These are phyloP conservation scores for Tremella yokohamensis DNA, from an alignment of 768 basidiomycete genomes.

Conservation along the genomic window DNA sequence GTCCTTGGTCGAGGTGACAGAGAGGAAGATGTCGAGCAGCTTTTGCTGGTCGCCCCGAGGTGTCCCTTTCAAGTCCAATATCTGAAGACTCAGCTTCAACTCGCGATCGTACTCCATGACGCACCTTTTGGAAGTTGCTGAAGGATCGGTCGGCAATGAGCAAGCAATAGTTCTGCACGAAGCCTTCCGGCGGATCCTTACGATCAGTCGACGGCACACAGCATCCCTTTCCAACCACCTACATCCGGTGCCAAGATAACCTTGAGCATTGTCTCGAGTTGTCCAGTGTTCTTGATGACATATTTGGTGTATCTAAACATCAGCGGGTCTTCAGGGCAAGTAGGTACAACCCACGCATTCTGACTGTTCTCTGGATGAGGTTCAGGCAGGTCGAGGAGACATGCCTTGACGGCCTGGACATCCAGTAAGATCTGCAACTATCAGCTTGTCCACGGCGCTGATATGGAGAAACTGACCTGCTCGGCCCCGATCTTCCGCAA, in stretches of 20 bases:
- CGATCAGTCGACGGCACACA: constrained; percentile 1
- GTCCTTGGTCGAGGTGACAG: constrained; percentile 84
- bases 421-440: constrained; percentile 73
- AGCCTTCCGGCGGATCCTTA: constrained; percentile 82
- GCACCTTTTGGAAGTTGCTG: constrained; percentile 95
- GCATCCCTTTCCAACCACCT: constrained; percentile 49
- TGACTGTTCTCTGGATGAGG: constrained; percentile 42
- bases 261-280: constrained; percentile 87
- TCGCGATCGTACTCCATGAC: constrained; percentile 10
- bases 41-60: constrained; percentile 79
- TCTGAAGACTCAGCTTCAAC: constrained; percentile 55
- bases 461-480: constrained; percentile 59
- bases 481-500: constrained; percentile 91
- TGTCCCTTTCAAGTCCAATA: constrained; percentile 91
- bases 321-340: neutral
- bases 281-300: constrained; percentile 72
- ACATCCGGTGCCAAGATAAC: constrained; percentile 91
- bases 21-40: constrained; percentile 84
- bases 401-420: constrained; percentile 78
- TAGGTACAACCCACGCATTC: constrained; percentile 37
- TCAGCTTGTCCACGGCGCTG: neutral
- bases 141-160: constrained; percentile 92
- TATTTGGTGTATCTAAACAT: constrained; percentile 63
- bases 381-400: constrained; percentile 77
- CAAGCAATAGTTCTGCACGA: constrained; percentile 91